Evolutionary conservation across 768 basidiomycete genomes (phyloP).

Genomic region (Phylloporus rhodoxanthus): DNA sequence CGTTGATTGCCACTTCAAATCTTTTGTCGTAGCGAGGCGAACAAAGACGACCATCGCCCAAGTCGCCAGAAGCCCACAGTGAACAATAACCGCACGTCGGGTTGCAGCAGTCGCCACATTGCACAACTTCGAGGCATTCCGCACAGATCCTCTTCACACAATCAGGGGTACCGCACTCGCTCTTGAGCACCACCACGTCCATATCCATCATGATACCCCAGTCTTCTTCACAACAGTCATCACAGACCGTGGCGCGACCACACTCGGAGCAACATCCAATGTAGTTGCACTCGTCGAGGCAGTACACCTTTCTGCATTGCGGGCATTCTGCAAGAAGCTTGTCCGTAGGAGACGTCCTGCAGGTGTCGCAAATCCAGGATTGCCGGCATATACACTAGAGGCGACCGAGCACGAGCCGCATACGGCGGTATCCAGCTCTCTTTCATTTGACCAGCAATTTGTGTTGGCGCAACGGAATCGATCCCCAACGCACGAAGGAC

Average conservation of each 20-base stretch:
- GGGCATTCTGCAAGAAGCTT: slow-evolving; percentile 12
- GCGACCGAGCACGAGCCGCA: slow-evolving; percentile 19
- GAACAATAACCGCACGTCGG: too few species aligned
- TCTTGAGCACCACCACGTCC: not conserved
- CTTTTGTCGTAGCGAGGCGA: too few species aligned
- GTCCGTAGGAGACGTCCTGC: not conserved
- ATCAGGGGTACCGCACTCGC: not conserved
- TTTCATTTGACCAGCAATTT: slow-evolving; percentile 17
- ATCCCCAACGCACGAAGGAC: slow-evolving; percentile 2
- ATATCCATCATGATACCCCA: not conserved
- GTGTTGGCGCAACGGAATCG: slow-evolving; percentile 10
- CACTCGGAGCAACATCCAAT: slow-evolving; percentile 19
- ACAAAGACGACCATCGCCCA: too few species aligned
- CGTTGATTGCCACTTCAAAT: too few species aligned
- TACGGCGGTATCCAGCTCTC: slow-evolving; percentile 5
- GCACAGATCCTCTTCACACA: not conserved
- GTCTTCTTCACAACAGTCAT: slow-evolving; percentile 26
- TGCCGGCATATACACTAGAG: slow-evolving; percentile 18
- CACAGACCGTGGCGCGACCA: slow-evolving; percentile 15
- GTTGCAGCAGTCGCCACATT: not conserved
- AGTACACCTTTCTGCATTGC: slow-evolving; percentile 17
- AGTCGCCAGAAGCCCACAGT: too few species aligned
- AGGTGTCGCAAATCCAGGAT: slow-evolving; percentile 24
- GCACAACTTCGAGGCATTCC: not conserved
- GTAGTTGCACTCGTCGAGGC: slow-evolving; percentile 19